These are phyloP conservation scores for Agaricus subrufescens DNA, from an alignment of 768 basidiomycete species.

Conservation along the genomic window DNA sequence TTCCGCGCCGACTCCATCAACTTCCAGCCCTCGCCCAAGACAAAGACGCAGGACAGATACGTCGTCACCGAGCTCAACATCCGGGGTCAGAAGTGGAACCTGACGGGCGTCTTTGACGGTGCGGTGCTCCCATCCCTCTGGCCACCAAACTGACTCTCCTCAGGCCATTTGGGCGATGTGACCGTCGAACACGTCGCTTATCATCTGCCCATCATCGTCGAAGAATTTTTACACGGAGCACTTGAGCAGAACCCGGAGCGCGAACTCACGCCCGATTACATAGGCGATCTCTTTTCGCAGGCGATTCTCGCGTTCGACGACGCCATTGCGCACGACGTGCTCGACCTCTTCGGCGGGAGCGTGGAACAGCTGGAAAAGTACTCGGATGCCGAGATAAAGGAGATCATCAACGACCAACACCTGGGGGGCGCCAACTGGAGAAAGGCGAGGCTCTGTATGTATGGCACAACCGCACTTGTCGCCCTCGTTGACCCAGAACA, in stretches of 20 bases:
- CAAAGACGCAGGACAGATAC: slow-evolving; percentile 61
- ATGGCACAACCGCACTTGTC: slow-evolving; percentile 74
- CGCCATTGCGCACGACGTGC: slow-evolving; percentile 61
- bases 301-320: slow-evolving; percentile 61
- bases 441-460: slow-evolving; percentile 69
- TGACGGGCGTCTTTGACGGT: slow-evolving; percentile 73
- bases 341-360: slow-evolving; percentile 55
- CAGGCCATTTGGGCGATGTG: slow-evolving; percentile 66
- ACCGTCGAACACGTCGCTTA: slow-evolving; percentile 66
- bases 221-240: slow-evolving; percentile 48
- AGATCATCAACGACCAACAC: slow-evolving; percentile 61
- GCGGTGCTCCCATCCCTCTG: slow-evolving; percentile 17
- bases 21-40: slow-evolving; percentile 56
- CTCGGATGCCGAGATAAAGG: slow-evolving; percentile 51
- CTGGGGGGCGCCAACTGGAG: slow-evolving; percentile 55
- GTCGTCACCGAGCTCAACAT: slow-evolving; percentile 54
- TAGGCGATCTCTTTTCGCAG: slow-evolving; percentile 52
- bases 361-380: slow-evolving; percentile 44
- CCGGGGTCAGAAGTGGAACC: slow-evolving; percentile 52
- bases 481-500: slow-evolving; percentile 67
- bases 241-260: slow-evolving; percentile 33
- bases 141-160: background rate
- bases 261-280: slow-evolving; percentile 39
- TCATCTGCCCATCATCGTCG: slow-evolving; percentile 64
- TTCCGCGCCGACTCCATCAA: slow-evolving; percentile 51